These are phyloP conservation scores for Aeminium ludgeri DNA, from an alignment of 495 filamentous ascomycete species.

Conservation along the genomic window DNA sequence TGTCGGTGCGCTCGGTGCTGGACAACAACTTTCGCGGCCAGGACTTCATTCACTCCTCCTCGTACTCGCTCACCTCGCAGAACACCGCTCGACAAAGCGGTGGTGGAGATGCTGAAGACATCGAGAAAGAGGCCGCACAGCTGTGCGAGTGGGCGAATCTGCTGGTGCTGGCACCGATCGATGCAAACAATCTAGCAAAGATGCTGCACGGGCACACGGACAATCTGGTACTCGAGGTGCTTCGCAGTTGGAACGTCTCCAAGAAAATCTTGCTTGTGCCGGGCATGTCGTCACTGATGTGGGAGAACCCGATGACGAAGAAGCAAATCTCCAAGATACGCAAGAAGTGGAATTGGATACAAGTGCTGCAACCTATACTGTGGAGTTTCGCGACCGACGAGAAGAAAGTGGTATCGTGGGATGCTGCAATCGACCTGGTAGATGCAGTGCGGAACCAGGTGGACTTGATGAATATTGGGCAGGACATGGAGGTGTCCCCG, in stretches of 20 bases:
- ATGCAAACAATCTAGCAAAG: constrained; percentile 60
- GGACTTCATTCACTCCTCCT: constrained; percentile 11
- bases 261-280: constrained; percentile 71
- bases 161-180: constrained; percentile 65
- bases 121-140: constrained; percentile 39
- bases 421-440: constrained; percentile 14
- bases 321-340: constrained; percentile 66
- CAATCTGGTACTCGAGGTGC: constrained; percentile 52
- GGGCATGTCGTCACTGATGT: constrained; percentile 66
- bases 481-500: constrained; percentile 33
- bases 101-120: not conserved
- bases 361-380: constrained; percentile 50
- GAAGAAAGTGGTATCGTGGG: constrained; percentile 33
- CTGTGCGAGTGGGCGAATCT: constrained; percentile 78
- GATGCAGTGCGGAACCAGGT: constrained; percentile 44
- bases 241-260: constrained; percentile 67
- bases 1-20: constrained; percentile 10
- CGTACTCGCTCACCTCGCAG: constrained; percentile 4
- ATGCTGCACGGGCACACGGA: constrained; percentile 69
- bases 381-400: constrained; percentile 48
- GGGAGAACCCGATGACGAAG: constrained; percentile 72
- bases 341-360: constrained; percentile 68
- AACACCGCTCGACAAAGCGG: not conserved
- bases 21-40: constrained; percentile 8
- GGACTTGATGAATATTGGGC: constrained; percentile 42